Conservation (phyloP, 78 protist species). For the Dictyostelium discoideum region DNA sequence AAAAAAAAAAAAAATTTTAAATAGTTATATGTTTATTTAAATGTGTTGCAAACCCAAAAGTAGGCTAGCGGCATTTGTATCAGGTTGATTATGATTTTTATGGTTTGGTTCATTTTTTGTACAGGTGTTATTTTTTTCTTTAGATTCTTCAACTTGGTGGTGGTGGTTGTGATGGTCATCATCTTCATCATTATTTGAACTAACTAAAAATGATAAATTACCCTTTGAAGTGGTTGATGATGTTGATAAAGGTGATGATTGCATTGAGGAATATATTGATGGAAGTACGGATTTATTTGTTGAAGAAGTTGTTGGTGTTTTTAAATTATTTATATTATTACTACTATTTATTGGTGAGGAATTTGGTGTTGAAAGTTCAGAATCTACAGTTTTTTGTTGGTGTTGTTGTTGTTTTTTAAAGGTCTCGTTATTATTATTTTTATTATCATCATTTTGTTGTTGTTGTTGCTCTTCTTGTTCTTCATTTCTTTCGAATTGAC, state of each 20-base stretch:
- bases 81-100: background rate
- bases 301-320: background rate
- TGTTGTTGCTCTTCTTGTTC: background rate
- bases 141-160: background rate
- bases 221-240: slow-evolving; percentile 48
- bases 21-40: background rate
- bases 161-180: background rate
- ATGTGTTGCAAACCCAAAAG: slow-evolving; percentile 16
- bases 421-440: background rate
- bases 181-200: background rate
- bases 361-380: background rate
- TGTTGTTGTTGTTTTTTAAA: background rate
- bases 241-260: background rate
- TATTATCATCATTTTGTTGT: background rate
- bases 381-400: background rate
- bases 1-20: background rate
- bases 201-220: slow-evolving; percentile 60
- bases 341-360: slow-evolving; percentile 2
- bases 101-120: background rate
- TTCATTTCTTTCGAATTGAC: background rate
- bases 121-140: background rate
- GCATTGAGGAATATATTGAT: background rate
- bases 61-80: slow-evolving; percentile 4
- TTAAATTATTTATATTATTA: background rate
- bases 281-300: background rate